Conservation (phyloP, 78 protist genomes). For the Protostelium mycophagum region DNA sequence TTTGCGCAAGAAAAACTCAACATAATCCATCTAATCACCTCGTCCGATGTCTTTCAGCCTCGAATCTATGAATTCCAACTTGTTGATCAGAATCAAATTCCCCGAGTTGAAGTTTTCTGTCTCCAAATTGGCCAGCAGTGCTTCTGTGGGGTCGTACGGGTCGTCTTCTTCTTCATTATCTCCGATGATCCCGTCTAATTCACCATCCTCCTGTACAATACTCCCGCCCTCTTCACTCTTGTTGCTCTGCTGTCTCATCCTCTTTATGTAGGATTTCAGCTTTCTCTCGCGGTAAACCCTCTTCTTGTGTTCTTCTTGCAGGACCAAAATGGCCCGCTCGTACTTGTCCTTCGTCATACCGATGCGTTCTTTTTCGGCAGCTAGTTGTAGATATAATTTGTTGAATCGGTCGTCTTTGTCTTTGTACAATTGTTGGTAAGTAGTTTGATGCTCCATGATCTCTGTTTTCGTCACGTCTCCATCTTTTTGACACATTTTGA, state of each 20-base stretch:
- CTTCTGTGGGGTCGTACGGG: neutral
- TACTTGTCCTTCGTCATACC: neutral
- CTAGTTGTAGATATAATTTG: neutral
- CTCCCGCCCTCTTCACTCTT: no score
- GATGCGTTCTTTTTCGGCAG: neutral
- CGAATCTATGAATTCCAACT: neutral
- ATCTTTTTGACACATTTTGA: neutral
- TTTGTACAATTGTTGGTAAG: neutral
- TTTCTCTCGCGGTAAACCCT: neutral
- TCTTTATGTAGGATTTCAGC: neutral
- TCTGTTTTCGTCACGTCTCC: neutral
- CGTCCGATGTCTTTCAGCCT: neutral
- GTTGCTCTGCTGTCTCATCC: neutral
- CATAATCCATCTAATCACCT: neutral
- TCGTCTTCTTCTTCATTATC: neutral
- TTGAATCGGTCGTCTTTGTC: conserved; percentile 6
- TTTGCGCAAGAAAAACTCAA: no score
- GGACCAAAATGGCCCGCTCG: conserved; percentile 1
- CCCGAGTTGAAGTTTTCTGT: neutral
- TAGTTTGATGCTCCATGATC: neutral
- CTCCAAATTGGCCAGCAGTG: neutral
- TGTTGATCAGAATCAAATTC: neutral
- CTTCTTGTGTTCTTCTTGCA: neutral
- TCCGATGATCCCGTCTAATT: neutral
- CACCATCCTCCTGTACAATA: neutral